These are phyloP conservation scores for Vanrija pseudolonga DNA, from an alignment of 1,284 basidiomycete genomes.

Conservation along the genomic window DNA sequence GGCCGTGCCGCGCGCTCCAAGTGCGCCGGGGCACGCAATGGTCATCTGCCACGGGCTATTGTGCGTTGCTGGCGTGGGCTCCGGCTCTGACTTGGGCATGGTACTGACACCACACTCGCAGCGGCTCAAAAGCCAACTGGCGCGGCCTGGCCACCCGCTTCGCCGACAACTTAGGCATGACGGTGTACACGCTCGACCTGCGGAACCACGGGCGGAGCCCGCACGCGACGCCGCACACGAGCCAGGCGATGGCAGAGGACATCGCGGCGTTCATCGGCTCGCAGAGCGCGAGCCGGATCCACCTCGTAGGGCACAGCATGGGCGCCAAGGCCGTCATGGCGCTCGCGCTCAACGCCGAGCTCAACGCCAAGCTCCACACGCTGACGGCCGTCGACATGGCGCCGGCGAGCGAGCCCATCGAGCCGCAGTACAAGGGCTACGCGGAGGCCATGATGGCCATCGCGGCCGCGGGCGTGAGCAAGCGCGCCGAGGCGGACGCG, in stretches of 20 bases:
- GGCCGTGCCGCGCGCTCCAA: conserved; percentile 17
- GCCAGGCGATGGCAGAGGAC: conserved; percentile 50
- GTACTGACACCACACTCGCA: conserved; percentile 11
- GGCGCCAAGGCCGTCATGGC: conserved; percentile 57
- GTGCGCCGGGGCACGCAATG: conserved; percentile 35
- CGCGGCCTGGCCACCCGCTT: conserved; percentile 53
- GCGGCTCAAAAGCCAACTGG: conserved; percentile 59
- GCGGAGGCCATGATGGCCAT: conserved; percentile 53
- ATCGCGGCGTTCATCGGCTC: conserved; percentile 49
- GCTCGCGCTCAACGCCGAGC: conserved; percentile 48
- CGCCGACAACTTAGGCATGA: conserved; percentile 49
- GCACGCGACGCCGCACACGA: conserved; percentile 52
- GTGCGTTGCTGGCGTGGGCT: conserved; percentile 33
- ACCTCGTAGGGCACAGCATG: conserved; percentile 57
- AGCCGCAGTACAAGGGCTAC: conserved; percentile 51
- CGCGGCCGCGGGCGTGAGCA: conserved; percentile 46
- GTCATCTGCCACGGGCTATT: conserved; percentile 55
- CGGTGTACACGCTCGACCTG: conserved; percentile 55
- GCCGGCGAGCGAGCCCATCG: conserved; percentile 53
- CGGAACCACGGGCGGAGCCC: conserved; percentile 57
- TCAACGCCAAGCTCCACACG: conserved; percentile 45
- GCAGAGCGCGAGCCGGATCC: conserved; percentile 45
- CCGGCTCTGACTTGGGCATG: background rate
- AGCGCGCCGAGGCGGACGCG: conserved; percentile 53
- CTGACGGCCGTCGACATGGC: conserved; percentile 57